phyloP scores from a whole-genome alignment of 352 stramenopile genomes.

The Phytophthora sp. region DNA sequence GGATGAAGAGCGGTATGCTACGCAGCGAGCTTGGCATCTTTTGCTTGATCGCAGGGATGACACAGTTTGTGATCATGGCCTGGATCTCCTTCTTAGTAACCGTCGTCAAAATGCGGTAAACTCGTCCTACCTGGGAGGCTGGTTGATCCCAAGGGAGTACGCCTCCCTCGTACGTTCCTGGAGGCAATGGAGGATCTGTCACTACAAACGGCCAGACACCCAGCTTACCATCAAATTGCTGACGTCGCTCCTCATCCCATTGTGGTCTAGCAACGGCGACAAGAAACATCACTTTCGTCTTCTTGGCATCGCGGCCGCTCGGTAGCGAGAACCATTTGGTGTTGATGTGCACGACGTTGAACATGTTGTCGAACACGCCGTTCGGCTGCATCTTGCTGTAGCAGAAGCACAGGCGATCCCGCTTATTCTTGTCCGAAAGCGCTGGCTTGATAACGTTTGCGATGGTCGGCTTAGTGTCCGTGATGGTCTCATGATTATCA shows the following conservation, averaged over 20 bases:
- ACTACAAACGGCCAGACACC: slow-evolving; percentile 42
- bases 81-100: slow-evolving; percentile 45
- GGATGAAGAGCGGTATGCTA: slow-evolving; percentile 31
- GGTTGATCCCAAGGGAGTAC: slow-evolving; percentile 7
- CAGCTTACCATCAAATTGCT: slow-evolving; percentile 52
- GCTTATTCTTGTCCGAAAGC: slow-evolving; percentile 48
- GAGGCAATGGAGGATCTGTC: slow-evolving; percentile 12
- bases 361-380: slow-evolving; percentile 49
- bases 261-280: slow-evolving; percentile 45
- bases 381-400: slow-evolving; percentile 37
- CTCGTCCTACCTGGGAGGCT: slow-evolving; percentile 3
- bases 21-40: slow-evolving; percentile 37
- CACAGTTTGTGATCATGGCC: slow-evolving; percentile 29
- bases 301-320: slow-evolving; percentile 32
- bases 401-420: slow-evolving; percentile 42
- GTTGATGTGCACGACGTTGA: slow-evolving; percentile 49
- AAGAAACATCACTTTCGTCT: slow-evolving; percentile 49
- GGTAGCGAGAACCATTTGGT: slow-evolving; percentile 44
- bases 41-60: slow-evolving; percentile 46
- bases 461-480: slow-evolving; percentile 21
- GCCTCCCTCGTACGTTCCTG: slow-evolving; percentile 5
- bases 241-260: slow-evolving; percentile 36
- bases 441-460: slow-evolving; percentile 37
- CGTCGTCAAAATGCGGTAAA: slow-evolving; percentile 30
- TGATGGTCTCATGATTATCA: slow-evolving; percentile 11